These are phyloP conservation scores for Hypoxylon sp. DNA, from an alignment of 2,329 filamentous ascomycete species.

Conservation along the genomic window DNA sequence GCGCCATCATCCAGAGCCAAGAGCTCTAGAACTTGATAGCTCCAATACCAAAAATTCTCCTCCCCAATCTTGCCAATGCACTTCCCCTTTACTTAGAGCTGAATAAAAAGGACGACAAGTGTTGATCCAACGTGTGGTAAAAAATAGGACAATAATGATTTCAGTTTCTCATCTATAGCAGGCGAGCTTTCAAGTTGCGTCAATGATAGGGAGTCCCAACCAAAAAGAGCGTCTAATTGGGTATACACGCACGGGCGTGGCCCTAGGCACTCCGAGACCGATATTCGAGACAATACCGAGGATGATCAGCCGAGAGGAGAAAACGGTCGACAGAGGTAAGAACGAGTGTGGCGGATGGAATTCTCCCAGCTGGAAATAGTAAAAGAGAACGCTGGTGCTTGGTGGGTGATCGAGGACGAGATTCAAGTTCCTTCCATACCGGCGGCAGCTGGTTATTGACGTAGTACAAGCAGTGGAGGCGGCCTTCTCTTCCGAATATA, in stretches of 20 bases:
- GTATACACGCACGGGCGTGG: constrained; percentile 37
- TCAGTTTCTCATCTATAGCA: constrained; percentile 19
- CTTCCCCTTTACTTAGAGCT: constrained; percentile 13
- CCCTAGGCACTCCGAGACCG: constrained; percentile 18
- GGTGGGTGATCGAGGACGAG: constrained; percentile 6
- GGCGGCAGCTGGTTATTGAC: constrained; percentile 23
- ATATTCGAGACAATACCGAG: constrained; percentile 28
- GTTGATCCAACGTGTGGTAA: constrained; percentile 22
- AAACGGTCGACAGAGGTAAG: constrained; percentile 9
- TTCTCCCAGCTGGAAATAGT: constrained; percentile 8
- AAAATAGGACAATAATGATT: constrained; percentile 12
- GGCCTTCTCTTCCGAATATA: constrained; percentile 24
- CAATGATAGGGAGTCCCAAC: constrained; percentile 12
- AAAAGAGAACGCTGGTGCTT: constrained; percentile 1
- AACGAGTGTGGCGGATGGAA: constrained; percentile 26
- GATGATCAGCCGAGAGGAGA: constrained; percentile 28
- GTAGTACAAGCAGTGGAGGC: constrained; percentile 18
- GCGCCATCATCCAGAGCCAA: constrained; percentile 33
- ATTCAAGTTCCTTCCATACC: constrained; percentile 34
- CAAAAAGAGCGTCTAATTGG: constrained; percentile 15
- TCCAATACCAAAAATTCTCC: constrained; percentile 9
- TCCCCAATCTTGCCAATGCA: constrained; percentile 10
- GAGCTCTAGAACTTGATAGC: constrained; percentile 28
- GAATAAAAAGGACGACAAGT: constrained; percentile 18
- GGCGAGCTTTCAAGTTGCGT: constrained; percentile 10